phyloP scores from a whole-genome alignment of 768 basidiomycete species.

The Mycena capillaripes region DNA sequence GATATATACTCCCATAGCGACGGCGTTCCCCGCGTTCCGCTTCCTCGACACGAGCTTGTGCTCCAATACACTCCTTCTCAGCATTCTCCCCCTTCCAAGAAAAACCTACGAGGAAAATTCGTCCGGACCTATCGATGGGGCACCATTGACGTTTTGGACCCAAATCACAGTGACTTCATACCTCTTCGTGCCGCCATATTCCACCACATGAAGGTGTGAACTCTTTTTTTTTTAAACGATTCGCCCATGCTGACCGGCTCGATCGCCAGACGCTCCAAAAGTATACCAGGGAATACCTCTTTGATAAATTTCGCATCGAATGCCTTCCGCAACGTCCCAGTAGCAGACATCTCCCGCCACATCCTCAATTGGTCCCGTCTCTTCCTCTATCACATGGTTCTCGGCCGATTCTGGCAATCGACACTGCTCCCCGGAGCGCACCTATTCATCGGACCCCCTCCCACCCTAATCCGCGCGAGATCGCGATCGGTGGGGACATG shows the following conservation, averaged over 20 bases:
- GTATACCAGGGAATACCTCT: slow-evolving; percentile 87
- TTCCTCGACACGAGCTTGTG: slow-evolving; percentile 78
- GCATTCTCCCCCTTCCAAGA: slow-evolving; percentile 57
- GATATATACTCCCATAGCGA: slow-evolving; percentile 90
- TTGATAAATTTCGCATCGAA: slow-evolving; percentile 80
- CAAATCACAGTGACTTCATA: slow-evolving; percentile 85
- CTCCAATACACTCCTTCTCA: slow-evolving; percentile 78
- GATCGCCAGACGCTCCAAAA: slow-evolving; percentile 80
- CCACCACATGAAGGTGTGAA: slow-evolving; percentile 88
- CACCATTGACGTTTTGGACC: slow-evolving; percentile 82
- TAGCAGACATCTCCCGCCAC: slow-evolving; percentile 62
- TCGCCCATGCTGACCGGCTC: slow-evolving; percentile 18
- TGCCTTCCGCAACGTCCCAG: slow-evolving; percentile 63
- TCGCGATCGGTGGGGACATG: slow-evolving; percentile 58
- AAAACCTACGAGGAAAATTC: slow-evolving; percentile 74
- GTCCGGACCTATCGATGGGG: slow-evolving; percentile 89
- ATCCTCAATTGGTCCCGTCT: slow-evolving; percentile 50
- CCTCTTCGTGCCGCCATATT: slow-evolving; percentile 84
- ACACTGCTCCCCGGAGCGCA: slow-evolving; percentile 67
- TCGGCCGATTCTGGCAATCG: slow-evolving; percentile 73
- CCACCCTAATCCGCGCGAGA: slow-evolving; percentile 62
- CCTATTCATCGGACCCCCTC: slow-evolving; percentile 60
- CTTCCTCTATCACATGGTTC: slow-evolving; percentile 63
- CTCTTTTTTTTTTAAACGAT: slow-evolving; percentile 34
- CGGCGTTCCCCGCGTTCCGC: slow-evolving; percentile 71